phyloP scores from a whole-genome alignment of 169 alveolate species.

The Neospora caninum region DNA sequence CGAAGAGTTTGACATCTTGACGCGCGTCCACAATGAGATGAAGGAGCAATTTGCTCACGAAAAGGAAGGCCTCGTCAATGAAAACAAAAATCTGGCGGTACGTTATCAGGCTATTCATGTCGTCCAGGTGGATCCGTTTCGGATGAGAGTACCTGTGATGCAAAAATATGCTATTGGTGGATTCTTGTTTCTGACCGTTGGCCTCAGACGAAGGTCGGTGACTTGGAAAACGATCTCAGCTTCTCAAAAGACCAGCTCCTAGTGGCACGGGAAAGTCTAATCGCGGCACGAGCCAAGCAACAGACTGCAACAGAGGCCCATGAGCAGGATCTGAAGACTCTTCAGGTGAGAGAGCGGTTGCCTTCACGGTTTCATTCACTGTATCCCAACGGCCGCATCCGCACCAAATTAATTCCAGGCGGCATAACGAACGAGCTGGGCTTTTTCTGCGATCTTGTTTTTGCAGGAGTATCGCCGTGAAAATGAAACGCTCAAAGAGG shows the following conservation, averaged over 20 bases:
- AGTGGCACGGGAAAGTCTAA: constrained; percentile 33
- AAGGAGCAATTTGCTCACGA: constrained; percentile 21
- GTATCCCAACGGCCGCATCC: too few species aligned
- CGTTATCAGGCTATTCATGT: not conserved
- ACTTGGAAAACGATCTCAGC: constrained; percentile 20
- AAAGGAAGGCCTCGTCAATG: not conserved
- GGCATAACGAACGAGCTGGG: not conserved
- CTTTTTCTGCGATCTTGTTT: not conserved
- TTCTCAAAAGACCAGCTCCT: constrained; percentile 40
- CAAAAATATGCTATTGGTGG: not conserved
- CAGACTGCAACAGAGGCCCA: constrained; percentile 43
- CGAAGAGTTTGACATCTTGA: constrained; percentile 22
- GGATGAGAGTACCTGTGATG: too few species aligned
- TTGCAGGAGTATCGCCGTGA: constrained; percentile 28
- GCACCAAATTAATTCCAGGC: not conserved
- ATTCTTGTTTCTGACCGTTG: not conserved
- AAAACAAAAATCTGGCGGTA: constrained; percentile 5
- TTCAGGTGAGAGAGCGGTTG: not conserved
- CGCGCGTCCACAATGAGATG: constrained; percentile 33
- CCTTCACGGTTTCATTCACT: not conserved
- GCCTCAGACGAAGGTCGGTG: constrained; percentile 4
- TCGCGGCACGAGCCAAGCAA: constrained; percentile 42
- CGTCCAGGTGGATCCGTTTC: too few species aligned
- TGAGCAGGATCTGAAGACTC: constrained; percentile 41
- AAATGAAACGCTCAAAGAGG: constrained; percentile 28